These are phyloP conservation scores for Lachnellula occidentalis DNA, from an alignment of 2,329 filamentous ascomycete species.

Conservation along the genomic window DNA sequence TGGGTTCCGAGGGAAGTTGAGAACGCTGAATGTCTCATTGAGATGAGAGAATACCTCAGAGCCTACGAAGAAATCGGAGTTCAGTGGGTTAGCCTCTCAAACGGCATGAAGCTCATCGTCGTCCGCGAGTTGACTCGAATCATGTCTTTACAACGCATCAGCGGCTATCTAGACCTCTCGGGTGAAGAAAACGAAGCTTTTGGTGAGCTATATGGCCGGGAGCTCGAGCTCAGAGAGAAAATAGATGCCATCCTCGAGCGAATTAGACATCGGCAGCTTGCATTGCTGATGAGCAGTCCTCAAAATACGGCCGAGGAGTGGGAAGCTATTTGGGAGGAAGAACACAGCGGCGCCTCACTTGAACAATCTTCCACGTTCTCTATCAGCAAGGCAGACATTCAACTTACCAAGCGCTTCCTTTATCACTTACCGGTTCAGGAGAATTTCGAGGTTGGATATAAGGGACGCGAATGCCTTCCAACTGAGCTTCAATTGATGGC, in stretches of 20 bases:
- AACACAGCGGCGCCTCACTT: not conserved
- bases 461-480: not conserved
- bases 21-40: not conserved
- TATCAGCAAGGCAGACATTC: not conserved
- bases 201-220: not conserved
- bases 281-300: not conserved
- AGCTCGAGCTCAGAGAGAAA: not conserved
- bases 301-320: not conserved
- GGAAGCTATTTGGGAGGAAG: not conserved
- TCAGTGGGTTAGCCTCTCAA: slow-evolving; percentile 19
- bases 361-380: not conserved
- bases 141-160: slow-evolving; percentile 7
- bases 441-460: not conserved
- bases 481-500: not conserved
- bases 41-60: not conserved
- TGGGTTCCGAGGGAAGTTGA: not conserved
- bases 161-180: not conserved
- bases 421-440: not conserved
- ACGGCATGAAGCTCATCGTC: slow-evolving; percentile 22
- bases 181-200: not conserved
- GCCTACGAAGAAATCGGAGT: not conserved
- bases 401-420: not conserved
- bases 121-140: slow-evolving; percentile 13
- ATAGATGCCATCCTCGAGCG: not conserved
- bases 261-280: not conserved